These are phyloP conservation scores for Arachis stenosperma DNA, from an alignment of 306 rosid genomes.

Conservation along the genomic window DNA sequence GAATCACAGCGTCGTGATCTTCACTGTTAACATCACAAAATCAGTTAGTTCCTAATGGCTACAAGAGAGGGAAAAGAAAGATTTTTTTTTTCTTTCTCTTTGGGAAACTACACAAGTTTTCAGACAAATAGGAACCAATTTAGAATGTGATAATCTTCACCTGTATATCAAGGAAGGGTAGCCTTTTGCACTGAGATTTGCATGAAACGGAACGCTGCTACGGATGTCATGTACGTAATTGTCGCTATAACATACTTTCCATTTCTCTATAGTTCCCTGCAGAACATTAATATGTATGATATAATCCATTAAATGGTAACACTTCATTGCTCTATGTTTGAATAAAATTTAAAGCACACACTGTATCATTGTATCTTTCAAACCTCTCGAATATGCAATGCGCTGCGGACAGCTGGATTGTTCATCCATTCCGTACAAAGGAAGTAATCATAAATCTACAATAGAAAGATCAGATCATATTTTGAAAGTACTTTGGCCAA, in stretches of 20 bases:
- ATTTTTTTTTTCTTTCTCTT: too few relatives aligned
- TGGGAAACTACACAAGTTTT: neutral
- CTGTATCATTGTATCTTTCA: neutral
- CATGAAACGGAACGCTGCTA: constrained; percentile 45
- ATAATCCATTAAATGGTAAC: neutral
- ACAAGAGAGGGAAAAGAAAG: neutral
- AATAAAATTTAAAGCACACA: constrained; percentile 6
- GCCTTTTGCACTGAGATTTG: constrained; percentile 43
- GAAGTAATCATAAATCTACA: constrained; percentile 37
- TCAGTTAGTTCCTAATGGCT: neutral
- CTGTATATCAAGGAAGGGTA: constrained; percentile 57
- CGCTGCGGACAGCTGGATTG: constrained; percentile 34
- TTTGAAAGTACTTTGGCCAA: neutral
- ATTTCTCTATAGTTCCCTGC: constrained; percentile 37
- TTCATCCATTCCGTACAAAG: constrained; percentile 36
- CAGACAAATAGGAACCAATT: neutral
- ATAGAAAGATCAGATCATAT: constrained; percentile 9
- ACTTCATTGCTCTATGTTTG: neutral
- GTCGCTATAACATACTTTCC: constrained; percentile 17
- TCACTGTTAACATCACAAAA: constrained; percentile 45
- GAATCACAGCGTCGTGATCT: constrained; percentile 49
- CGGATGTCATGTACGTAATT: neutral
- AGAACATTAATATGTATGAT: neutral
- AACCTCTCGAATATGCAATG: constrained; percentile 47
- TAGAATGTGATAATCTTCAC: constrained; percentile 30